Evolutionary conservation across 2,329 filamentous ascomycete genomes (phyloP).

Genomic region (Colletotrichum lupini): DNA sequence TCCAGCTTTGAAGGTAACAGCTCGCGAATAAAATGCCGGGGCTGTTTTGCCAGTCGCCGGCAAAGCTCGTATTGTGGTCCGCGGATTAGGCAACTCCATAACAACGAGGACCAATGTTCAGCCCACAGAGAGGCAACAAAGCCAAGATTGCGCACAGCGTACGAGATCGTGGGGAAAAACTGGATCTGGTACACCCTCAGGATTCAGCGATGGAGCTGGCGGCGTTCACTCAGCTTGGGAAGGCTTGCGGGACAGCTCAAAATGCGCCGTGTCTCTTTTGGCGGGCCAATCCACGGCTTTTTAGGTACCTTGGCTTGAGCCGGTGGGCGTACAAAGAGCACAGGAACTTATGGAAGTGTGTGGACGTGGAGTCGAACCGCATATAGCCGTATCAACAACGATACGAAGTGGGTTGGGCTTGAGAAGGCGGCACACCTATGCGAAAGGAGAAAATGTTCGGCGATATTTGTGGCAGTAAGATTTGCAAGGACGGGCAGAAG

Average conservation of each 20-base stretch:
- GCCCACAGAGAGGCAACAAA: neutral
- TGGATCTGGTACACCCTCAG: neutral
- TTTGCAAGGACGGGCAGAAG: neutral
- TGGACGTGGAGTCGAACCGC: neutral
- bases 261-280: neutral
- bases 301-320: neutral
- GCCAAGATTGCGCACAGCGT: neutral
- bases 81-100: neutral
- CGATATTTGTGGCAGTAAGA: neutral
- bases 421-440: neutral
- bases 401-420: neutral
- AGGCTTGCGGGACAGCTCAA: neutral
- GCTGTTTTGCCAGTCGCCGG: neutral
- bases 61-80: conserved; percentile 5
- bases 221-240: neutral
- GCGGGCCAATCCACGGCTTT: neutral
- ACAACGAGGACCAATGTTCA: neutral
- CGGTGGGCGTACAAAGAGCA: neutral
- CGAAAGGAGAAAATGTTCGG: neutral
- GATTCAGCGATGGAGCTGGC: neutral
- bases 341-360: neutral
- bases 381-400: neutral
- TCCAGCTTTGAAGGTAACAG: neutral
- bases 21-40: neutral
- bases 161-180: neutral